Evolutionary conservation across 1,139 yeast genomes (phyloP), one percentile per base, ranked within the genome.

Genomic region (Geotrichum histeridarum): DNA sequence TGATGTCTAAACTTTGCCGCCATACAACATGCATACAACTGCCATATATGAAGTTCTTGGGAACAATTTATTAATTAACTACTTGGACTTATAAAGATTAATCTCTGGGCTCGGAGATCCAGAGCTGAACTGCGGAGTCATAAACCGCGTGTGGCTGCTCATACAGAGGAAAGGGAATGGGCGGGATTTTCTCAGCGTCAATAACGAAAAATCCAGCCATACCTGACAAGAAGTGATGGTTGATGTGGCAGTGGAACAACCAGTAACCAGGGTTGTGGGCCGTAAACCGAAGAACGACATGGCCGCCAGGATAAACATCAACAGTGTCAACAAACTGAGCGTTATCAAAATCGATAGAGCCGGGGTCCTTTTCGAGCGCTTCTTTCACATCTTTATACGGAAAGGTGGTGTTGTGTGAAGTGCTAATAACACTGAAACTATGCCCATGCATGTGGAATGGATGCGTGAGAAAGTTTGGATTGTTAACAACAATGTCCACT

Each of bases 321-420:
- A 81, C 77, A 1, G 88, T 82, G 66, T 87, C 95, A 12, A 52
- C 45, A 18, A 36, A 42, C n/a, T 46, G 41, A 8, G 55, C 35
- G n/a, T 15, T 35, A 8, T 47, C 27, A 14, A 52, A 38, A 30
- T 52, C 70, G 95, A 79, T 56, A 75, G 71, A 79, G 83, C 75
- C 51, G 95, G 95, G 64, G 72, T 72, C 54, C 68, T 67, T 18
- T 73, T 66, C n/a, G 73, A 68, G 63, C 76, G 73, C 69, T 17
- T 47, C 51, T 12, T 35, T 48, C 17, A 52, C 48, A 27, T 60
- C 37, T 7, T 39, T n/a, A 38, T 52, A 52, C 39, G 36, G 39
- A 14, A 52, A 52, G 15, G 15, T 32, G 22, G 48, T 41, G 9
- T 8, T 39, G 4, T 42, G 14, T 14, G 51, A 49, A 14, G 36